Base-by-base conservation (phyloP, 768 basidiomycete genomes). In the Lenzites betulinus region DNA sequence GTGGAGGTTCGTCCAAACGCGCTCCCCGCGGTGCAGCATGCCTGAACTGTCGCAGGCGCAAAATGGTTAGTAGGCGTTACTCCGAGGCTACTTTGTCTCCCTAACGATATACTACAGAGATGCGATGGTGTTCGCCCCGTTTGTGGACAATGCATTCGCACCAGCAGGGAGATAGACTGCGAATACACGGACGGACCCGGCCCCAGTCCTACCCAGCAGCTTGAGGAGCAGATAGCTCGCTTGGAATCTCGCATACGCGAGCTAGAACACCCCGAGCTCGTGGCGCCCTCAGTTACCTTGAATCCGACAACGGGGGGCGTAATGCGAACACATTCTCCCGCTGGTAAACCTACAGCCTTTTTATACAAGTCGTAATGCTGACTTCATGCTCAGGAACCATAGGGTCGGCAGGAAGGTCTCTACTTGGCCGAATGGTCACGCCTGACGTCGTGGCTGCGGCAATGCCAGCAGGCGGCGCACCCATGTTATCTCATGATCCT, bases 151-250 rank as follows among this genome's bases (percentile, higher is more conserved):
- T 90, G 88, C 74, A 72, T 76, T 30, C 75, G 78, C 9, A 84
- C 85, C 59, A 79, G 79, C 38, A 85, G 87, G 53, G 85, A 85
- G 25, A 30, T 46, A 8, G 70, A 71, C 50, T 90, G 88, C 70
- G 87, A 90, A 74, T 90, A 88, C 70, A 78, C 85, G 8, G 88
- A 89, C 65, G 85, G 85, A 3, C 81, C 81, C 41, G 80, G 79
- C 49, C 80, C 83, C 56, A 84, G 87, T 36, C 77, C 85, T 54
- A 88, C 85, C 1, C 78, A 86, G 65, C 77, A 78, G 7, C 72
- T 89, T 30, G 86, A 88, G 68, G 87, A 89, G 47, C 81, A 83
- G 2, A 77, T 89, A 26, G 76, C 79, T 7, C 76, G 80, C 35
- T 73, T 89, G 36, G 80, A 81, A 69, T 79, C 84, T 38, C 80